Base-by-base conservation (phyloP, 2,329 filamentous ascomycete species). In the Diaporthe eres region DNA sequence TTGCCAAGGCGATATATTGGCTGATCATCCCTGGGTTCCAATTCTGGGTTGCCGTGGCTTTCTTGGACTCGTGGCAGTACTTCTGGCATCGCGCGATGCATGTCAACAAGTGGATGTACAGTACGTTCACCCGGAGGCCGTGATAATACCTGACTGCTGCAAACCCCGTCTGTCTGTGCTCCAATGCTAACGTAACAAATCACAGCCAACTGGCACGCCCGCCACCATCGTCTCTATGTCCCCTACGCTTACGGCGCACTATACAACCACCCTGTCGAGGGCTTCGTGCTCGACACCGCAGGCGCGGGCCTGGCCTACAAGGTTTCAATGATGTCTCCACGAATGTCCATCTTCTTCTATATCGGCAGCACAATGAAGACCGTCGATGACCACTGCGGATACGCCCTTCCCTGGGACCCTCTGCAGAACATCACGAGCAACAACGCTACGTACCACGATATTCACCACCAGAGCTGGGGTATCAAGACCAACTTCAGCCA, bases 401-500 rank as follows among this genome's bases (percentile, higher is more conserved):
- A 98, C 82, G 89, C 92, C n/a, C 93, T 99, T 77, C 97, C 97
- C 1, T 98, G 94, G 92, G 97, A 99, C 84, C 96, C 96, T 2
- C 88, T 98, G 72, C 96, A 98, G 88, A 92, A 94, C 82, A 89
- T 98, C 77, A 98, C 96, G 60, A 94, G 94, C 83, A 98, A 99
- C 88, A 98, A 98, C 80, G 96, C 97, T 37, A 93, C 93, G 49
- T 99, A 98, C 85, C 97, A 99, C 82, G 97, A 99, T 82, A 96
- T 99, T 76, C 97, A 99, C 85, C 97, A 99, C 86, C 97, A 99
- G 86, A 97, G 94, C 85, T 98, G 96, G 96, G 97, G 97, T 75
- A 98, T 99, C 89, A 99, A 98, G 90, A 94, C 93, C 78, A 97
- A 97, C 86, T 97, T 95, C 84, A 94, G 93, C 7, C 95, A 97